Evolutionary conservation across 441 rosid species (phyloP).

Genomic region (Caryocar brasiliense): DNA sequence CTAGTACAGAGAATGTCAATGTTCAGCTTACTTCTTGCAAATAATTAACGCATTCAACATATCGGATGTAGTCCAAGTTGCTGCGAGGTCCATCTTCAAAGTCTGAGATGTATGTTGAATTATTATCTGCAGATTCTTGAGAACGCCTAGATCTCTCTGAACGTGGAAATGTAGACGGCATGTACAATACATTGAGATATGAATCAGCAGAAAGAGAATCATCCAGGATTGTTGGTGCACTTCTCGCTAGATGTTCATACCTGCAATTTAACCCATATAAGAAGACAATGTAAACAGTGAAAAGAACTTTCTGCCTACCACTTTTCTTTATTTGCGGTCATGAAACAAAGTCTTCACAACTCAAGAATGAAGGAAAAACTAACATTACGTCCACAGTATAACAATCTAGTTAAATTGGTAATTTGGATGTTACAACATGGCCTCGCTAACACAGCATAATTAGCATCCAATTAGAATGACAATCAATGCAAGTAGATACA

Average conservation of each 20-base stretch:
- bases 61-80: constrained; percentile 77
- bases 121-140: constrained; percentile 47
- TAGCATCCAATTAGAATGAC: background rate
- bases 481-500: background rate
- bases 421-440: too few relatives aligned
- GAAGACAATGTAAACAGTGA: constrained; percentile 5
- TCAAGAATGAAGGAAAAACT: too few relatives aligned
- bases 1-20: background rate
- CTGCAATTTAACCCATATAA: constrained; percentile 33
- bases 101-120: constrained; percentile 38
- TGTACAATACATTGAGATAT: constrained; percentile 84
- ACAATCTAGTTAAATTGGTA: too few relatives aligned
- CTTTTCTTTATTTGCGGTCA: background rate
- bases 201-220: constrained; percentile 99
- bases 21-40: constrained; percentile 72
- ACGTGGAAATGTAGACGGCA: constrained; percentile 97
- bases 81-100: constrained; percentile 86
- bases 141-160: constrained; percentile 80
- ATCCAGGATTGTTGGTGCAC: constrained; percentile 97
- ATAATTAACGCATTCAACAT: constrained; percentile 69
- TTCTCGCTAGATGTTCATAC: constrained; percentile 97
- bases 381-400: too few relatives aligned
- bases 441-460: too few relatives aligned
- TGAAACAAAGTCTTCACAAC: background rate
- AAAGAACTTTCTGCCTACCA: background rate